Conservation (phyloP, 1,284 basidiomycete species). For the Trametes polyzona region DNA sequence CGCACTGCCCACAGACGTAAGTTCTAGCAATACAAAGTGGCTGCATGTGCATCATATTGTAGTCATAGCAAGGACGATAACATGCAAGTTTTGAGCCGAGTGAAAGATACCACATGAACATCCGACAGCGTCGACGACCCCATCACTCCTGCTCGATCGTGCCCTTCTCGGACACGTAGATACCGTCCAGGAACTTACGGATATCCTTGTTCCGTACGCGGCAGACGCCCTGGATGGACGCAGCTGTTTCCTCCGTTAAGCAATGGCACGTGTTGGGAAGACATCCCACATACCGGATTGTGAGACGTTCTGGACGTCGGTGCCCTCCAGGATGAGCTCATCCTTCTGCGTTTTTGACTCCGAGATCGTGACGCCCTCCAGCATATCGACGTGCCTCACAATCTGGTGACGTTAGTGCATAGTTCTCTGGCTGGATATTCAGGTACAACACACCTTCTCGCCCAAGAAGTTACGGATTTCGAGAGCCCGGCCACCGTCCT, state of each 20-base stretch:
- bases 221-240: conserved; percentile 93
- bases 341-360: conserved; percentile 98
- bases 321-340: conserved; percentile 90
- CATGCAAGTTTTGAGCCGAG: conserved; percentile 30
- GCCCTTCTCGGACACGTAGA: conserved; percentile 91
- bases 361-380: conserved; percentile 84
- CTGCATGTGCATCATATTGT: conserved; percentile 27
- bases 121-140: conserved; percentile 18
- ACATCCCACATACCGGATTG: conserved; percentile 72
- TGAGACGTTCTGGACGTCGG: conserved; percentile 95
- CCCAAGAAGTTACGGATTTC: conserved; percentile 99
- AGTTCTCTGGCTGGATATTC: not conserved
- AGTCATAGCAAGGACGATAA: conserved; percentile 22
- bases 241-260: conserved; percentile 55
- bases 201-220: conserved; percentile 98
- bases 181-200: conserved; percentile 91
- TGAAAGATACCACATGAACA: conserved; percentile 27
- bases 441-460: conserved; percentile 70
- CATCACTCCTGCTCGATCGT: conserved; percentile 54
- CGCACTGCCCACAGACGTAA: too few relatives aligned
- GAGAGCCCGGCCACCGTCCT: conserved; percentile 75
- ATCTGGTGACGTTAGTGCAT: conserved; percentile 50
- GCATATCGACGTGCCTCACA: conserved; percentile 92
- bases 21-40: conserved; percentile 15
- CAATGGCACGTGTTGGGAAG: not conserved